Conservation (phyloP, 2,329 filamentous ascomycete species). For the Thielaviopsis musarum region DNA sequence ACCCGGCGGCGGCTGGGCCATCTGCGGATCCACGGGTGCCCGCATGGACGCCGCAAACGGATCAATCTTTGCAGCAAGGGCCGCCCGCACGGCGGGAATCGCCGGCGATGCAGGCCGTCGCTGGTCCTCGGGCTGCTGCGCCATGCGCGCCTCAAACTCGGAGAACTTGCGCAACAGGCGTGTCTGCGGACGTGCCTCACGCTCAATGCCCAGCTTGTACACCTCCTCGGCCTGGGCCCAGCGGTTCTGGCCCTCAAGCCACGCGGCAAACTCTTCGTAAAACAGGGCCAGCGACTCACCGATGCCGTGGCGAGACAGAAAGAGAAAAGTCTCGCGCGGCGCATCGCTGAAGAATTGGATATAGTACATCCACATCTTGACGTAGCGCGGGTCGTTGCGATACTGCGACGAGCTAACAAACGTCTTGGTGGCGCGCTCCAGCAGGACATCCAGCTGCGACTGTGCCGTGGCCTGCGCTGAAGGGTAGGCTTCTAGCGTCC, state of each 20-base stretch:
- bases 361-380: conserved; percentile 88
- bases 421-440: conserved; percentile 82
- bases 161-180: conserved; percentile 75
- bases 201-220: conserved; percentile 76
- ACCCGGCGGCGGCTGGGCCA: conserved; percentile 33
- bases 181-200: conserved; percentile 67
- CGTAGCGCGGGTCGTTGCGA: conserved; percentile 85
- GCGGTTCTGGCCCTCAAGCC: conserved; percentile 68
- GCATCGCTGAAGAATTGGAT: conserved; percentile 83
- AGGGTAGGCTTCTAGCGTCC: conserved; percentile 90
- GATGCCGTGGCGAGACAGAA: conserved; percentile 72
- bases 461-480: conserved; percentile 81
- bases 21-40: conserved; percentile 48
- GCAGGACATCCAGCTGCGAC: conserved; percentile 73
- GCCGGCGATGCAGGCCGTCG: conserved; percentile 66
- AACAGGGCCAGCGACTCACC: conserved; percentile 78
- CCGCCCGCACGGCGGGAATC: conserved; percentile 65
- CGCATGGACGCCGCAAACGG: conserved; percentile 49
- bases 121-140: conserved; percentile 42
- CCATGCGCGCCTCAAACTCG: conserved; percentile 69
- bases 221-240: conserved; percentile 92
- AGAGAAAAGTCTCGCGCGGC: conserved; percentile 85
- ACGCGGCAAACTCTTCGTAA: conserved; percentile 92
- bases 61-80: conserved; percentile 70
- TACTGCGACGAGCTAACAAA: conserved; percentile 79